Conservation (phyloP, 495 filamentous ascomycete genomes). For the Penicillium egyptiacum region DNA sequence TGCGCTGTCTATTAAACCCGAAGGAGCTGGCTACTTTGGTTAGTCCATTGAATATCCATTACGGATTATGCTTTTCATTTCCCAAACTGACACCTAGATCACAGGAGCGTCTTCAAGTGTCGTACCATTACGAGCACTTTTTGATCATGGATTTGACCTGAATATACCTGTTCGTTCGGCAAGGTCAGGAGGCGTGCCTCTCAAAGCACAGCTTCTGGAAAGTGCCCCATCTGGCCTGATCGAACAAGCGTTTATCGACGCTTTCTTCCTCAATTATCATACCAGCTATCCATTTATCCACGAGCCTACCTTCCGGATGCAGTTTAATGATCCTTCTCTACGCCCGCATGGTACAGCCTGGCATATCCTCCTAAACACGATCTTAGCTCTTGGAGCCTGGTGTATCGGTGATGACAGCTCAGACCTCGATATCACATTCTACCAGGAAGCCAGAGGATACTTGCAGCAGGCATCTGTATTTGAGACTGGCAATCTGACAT, state of each 20-base stretch:
- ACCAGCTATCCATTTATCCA: conserved; percentile 56
- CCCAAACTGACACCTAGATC: conserved; percentile 13
- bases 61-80: neutral
- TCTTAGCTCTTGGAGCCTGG: conserved; percentile 54
- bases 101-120: conserved; percentile 49
- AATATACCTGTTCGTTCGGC: conserved; percentile 41
- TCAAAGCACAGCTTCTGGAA: conserved; percentile 44
- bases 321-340: conserved; percentile 51
- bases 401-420: conserved; percentile 51
- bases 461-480: conserved; percentile 49
- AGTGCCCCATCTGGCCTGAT: conserved; percentile 46
- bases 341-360: conserved; percentile 51
- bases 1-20: conserved; percentile 49
- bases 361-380: conserved; percentile 54
- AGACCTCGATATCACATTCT: conserved; percentile 49
- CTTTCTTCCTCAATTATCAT: conserved; percentile 55
- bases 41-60: conserved; percentile 8
- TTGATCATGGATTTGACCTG: conserved; percentile 49
- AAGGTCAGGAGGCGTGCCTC: conserved; percentile 35
- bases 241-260: conserved; percentile 51
- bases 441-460: conserved; percentile 46
- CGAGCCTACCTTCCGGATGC: conserved; percentile 54
- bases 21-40: conserved; percentile 54
- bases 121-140: conserved; percentile 44
- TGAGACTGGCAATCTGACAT: conserved; percentile 52